Evolutionary conservation across 2,329 filamentous ascomycete species (phyloP), one percentile per base, ranked within the genome.

Genomic region (Dryadomyces sulphureus): DNA sequence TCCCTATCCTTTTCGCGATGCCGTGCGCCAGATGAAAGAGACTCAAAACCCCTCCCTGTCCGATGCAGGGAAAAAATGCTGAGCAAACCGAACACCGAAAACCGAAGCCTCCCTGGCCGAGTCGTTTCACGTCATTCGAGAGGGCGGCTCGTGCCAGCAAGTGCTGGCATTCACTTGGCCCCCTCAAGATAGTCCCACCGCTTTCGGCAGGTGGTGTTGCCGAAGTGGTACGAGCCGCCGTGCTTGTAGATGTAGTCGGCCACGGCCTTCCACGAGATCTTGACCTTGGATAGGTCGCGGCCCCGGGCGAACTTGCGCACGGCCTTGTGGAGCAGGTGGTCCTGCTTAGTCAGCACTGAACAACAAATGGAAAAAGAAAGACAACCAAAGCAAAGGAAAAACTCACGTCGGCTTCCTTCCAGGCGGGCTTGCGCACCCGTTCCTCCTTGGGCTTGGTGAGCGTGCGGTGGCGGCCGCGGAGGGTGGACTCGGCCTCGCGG

Each of bases 401-500:
- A 69, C 81, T 70, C 61, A 85, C 81, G 62, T 88, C 81, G 2
- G 64, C 60, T 0, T 66, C 62, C 1, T 59, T 66, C 81, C 82
- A 88, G 48, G 70, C 61, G 0, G 83, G 82, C 59, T 75, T 78
- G 7, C 84, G 68, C 3, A 84, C 73, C 6, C 83, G 67, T 47
- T 75, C 68, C 30, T 71, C 66, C 53, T 75, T 75, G 12, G 63
- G 61, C 62, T 84, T 85, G 7, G 75, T 84, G 54, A 86, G 59
- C 2, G 71, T 75, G 5, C 83, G 68, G 53, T 73, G 77, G 0
- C 81, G 71, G 0, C 84, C 84, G 14, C 84, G 71, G 34, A 89
- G 66, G 0, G 84, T 88, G 11, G 81, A 83, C 60, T 85, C 81
- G 1, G 80, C 77, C 54, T 84, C 79, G 0, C 57, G 60, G 51